phyloP scores from a whole-genome alignment of 2,329 filamentous ascomycete genomes.

The Teratosphaeria destructans region DNA sequence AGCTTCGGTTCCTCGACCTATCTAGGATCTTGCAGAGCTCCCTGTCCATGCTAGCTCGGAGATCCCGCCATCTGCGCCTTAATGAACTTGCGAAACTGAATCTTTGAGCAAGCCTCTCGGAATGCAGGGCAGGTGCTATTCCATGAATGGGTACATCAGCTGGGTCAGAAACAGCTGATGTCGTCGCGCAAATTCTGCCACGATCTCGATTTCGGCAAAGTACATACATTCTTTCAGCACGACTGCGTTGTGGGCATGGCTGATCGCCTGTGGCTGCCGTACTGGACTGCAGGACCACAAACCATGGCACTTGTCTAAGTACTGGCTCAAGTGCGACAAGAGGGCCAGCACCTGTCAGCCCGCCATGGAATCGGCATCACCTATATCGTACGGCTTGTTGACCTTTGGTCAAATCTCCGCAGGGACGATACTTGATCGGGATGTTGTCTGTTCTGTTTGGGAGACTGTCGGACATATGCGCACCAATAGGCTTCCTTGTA shows the following conservation, averaged over 20 bases:
- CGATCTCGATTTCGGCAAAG: background rate
- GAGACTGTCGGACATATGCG: background rate
- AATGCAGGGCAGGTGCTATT: background rate
- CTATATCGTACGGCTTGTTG: background rate
- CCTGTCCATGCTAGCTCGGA: background rate
- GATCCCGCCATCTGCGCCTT: background rate
- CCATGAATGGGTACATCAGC: background rate
- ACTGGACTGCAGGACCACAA: background rate
- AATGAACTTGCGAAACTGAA: background rate
- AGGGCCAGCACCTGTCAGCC: background rate
- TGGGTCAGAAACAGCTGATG: background rate
- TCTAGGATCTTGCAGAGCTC: too few relatives aligned
- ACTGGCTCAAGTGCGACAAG: background rate
- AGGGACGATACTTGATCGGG: background rate
- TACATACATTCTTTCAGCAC: background rate
- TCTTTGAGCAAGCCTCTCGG: background rate
- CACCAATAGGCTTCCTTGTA: background rate
- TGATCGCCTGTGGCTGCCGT: background rate
- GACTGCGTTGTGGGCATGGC: background rate
- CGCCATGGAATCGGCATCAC: background rate
- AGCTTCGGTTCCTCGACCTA: background rate
- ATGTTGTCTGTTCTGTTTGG: background rate
- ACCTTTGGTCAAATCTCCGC: background rate
- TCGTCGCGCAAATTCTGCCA: background rate
- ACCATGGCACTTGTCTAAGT: background rate